A percentile compares a stretch with the other conserved stretches of the same genome.
These are phyloP conservation scores for Oryza coarctata DNA, from an alignment of 176 grass and related monocot genomes.

Conservation along the genomic window DNA sequence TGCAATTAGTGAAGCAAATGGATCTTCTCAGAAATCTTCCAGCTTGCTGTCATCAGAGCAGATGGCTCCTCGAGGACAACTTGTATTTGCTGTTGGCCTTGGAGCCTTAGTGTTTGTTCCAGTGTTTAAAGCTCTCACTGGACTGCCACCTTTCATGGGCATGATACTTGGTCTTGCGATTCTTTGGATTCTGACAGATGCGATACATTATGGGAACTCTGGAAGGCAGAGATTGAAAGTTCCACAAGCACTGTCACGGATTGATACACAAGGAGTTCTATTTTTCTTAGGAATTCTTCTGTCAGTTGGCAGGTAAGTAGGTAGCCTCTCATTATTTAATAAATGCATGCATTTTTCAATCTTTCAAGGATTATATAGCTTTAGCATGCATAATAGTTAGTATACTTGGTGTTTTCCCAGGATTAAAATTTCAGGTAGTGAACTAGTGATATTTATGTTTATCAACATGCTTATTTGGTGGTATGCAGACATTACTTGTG, in stretches of 20 bases:
- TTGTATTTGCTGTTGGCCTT: constrained; percentile 81
- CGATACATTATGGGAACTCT: constrained; percentile 84
- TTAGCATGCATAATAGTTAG: neutral
- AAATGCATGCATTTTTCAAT: neutral
- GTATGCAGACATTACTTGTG: neutral
- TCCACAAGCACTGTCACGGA: constrained; percentile 86
- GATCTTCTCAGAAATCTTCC: constrained; percentile 51
- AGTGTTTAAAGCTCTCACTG: constrained; percentile 79
- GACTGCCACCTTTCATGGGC: constrained; percentile 89
- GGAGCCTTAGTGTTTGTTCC: constrained; percentile 88
- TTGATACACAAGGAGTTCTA: constrained; percentile 88
- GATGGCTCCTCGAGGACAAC: constrained; percentile 89
- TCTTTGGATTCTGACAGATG: constrained; percentile 93
- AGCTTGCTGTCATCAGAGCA: constrained; percentile 74
- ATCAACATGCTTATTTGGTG: neutral
- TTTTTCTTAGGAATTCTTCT: constrained; percentile 97
- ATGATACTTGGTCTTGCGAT: constrained; percentile 87
- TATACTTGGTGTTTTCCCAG: neutral
- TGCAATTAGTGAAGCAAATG: constrained; percentile 71
- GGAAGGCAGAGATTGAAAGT: constrained; percentile 87
- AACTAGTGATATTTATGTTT: neutral
- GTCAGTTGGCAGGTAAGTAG: constrained; percentile 85
- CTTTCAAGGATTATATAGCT: neutral
- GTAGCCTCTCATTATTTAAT: constrained; percentile 30
- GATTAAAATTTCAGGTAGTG: neutral